Evolutionary conservation across 2,329 filamentous ascomycete species (phyloP).

Genomic region (Dactylellina cionopaga): DNA sequence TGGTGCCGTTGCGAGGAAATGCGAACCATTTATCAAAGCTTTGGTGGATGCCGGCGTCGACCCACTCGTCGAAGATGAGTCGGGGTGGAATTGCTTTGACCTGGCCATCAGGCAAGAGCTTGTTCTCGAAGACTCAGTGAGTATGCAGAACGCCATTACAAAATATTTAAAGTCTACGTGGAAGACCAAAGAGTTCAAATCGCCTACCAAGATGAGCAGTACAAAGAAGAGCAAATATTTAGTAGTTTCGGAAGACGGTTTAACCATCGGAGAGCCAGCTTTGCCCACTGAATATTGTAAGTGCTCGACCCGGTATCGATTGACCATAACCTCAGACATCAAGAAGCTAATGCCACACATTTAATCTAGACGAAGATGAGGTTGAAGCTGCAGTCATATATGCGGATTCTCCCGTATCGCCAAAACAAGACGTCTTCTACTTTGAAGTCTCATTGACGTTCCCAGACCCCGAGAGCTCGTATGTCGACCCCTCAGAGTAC

Average conservation of each 20-base stretch:
- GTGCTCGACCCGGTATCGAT: neutral
- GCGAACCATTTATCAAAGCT: constrained; percentile 1
- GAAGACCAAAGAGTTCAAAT: constrained; percentile 17
- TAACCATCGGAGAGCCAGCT: constrained; percentile 6
- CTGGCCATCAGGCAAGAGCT: constrained; percentile 8
- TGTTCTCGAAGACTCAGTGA: neutral
- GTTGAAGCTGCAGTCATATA: constrained; percentile 16
- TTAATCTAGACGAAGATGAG: neutral
- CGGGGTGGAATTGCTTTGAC: constrained; percentile 36
- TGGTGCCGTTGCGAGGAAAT: constrained; percentile 13
- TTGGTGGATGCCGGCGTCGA: constrained; percentile 28
- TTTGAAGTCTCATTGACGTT: constrained; percentile 19
- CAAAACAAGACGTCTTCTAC: constrained; percentile 37
- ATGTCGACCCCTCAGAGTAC: neutral
- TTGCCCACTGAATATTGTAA: constrained; percentile 24
- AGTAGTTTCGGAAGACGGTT: constrained; percentile 24
- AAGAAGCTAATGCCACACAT: neutral
- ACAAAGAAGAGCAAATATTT: constrained; percentile 35
- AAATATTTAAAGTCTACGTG: constrained; percentile 26
- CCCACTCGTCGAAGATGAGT: constrained; percentile 24
- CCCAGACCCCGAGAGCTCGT: constrained; percentile 12
- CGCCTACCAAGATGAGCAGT: constrained; percentile 26
- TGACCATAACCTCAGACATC: too few relatives aligned
- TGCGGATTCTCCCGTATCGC: constrained; percentile 27
- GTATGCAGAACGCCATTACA: constrained; percentile 7